phyloP scores from a whole-genome alignment of 192 early-diverging fungal species.

The Neocallimastix lanati region DNA sequence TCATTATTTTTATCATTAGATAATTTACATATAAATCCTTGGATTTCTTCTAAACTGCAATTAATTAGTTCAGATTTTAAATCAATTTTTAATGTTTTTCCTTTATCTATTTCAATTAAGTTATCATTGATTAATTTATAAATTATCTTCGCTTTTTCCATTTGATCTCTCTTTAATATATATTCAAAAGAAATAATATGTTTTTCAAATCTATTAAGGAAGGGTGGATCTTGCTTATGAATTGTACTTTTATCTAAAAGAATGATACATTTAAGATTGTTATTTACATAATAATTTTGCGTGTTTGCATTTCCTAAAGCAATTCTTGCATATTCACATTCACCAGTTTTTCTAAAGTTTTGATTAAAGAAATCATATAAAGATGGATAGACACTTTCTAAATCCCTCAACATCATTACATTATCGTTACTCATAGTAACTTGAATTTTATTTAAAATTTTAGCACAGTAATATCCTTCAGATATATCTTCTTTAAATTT shows the following conservation, averaged over 20 bases:
- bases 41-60: background rate
- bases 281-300: background rate
- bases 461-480: background rate
- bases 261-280: background rate
- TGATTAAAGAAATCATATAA: background rate
- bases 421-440: background rate
- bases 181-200: background rate
- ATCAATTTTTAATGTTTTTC: background rate
- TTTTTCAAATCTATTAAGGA: background rate
- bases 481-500: background rate
- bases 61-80: background rate
- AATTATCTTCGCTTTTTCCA: background rate
- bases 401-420: background rate
- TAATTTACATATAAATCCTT: background rate
- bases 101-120: background rate
- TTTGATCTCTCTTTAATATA: background rate
- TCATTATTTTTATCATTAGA: background rate
- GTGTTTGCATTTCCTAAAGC: background rate
- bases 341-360: background rate
- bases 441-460: background rate
- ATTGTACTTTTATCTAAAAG: background rate
- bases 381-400: background rate
- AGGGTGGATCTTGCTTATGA: background rate
- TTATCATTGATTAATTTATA: background rate
- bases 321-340: background rate